phyloP scores from a whole-genome alignment of 208 protist species.

The Tritrichomonas musculus region DNA sequence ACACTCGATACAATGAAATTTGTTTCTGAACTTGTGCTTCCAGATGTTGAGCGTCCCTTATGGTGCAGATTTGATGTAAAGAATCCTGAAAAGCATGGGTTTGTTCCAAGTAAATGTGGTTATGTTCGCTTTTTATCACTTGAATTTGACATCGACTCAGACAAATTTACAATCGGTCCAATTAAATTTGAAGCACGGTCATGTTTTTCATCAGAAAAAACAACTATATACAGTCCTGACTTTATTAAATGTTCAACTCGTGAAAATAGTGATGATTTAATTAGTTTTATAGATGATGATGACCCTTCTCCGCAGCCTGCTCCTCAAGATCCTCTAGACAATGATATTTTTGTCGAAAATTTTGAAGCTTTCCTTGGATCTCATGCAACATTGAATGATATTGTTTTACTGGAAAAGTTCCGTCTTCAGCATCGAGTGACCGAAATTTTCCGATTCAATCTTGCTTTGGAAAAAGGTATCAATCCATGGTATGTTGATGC shows the following conservation, averaged over 20 bases:
- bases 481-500: not conserved
- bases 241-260: not conserved
- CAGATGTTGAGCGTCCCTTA: not conserved
- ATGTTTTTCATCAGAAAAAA: not conserved
- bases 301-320: no score
- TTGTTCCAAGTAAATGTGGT: no score
- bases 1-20: not conserved
- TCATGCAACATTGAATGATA: not conserved
- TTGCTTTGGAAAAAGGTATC: not conserved
- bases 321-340: no score
- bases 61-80: not conserved
- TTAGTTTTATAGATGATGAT: no score
- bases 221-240: not conserved
- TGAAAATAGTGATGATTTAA: not conserved
- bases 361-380: not conserved
- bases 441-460: not conserved
- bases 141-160: not conserved
- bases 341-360: not conserved
- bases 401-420: not conserved
- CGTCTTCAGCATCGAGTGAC: not conserved
- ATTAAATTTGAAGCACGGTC: not conserved
- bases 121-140: not conserved
- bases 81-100: not conserved
- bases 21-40: not conserved
- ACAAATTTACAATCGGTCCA: not conserved